A percentile compares a stretch with the other conserved stretches of the same genome.
Conservation (phyloP, 305 asterid genomes). For the Caryopteris hybrid region DNA sequence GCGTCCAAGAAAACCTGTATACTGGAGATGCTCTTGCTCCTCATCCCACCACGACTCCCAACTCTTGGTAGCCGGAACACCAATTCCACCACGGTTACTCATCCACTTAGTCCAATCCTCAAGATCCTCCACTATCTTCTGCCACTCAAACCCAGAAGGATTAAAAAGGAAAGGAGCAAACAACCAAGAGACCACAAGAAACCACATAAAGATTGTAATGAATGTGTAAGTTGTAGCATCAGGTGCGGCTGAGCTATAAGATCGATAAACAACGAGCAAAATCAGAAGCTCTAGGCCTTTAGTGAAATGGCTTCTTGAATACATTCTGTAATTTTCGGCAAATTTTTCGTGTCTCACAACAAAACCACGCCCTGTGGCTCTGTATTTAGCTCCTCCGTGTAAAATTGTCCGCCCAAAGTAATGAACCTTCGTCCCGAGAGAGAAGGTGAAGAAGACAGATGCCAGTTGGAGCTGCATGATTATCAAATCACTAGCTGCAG, state of each 20-base stretch:
- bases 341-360: constrained; percentile 91
- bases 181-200: constrained; percentile 81
- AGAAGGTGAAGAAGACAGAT: constrained; percentile 91
- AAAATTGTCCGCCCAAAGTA: constrained; percentile 92
- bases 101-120: constrained; percentile 94
- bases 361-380: constrained; percentile 99
- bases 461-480: constrained; percentile 95
- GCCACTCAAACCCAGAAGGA: constrained; percentile 97
- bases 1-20: constrained; percentile 63
- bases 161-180: constrained; percentile 93
- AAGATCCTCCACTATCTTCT: constrained; percentile 86
- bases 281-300: constrained; percentile 80
- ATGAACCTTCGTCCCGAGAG: constrained; percentile 94
- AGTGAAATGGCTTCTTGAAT: constrained; percentile 92
- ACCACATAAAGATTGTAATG: constrained; percentile 77
- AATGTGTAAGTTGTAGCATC: constrained; percentile 30
- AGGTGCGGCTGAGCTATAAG: constrained; percentile 50
- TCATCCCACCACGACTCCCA: constrained; percentile 99
- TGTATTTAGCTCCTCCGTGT: constrained; percentile 95
- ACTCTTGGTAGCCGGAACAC: constrained; percentile 82
- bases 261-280: constrained; percentile 60
- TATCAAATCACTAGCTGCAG: constrained; percentile 78
- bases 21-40: constrained; percentile 84
- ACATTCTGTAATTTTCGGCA: constrained; percentile 95
- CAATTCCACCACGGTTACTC: constrained; percentile 68